These are phyloP conservation scores for Papiliotrema terrestris DNA, from an alignment of 1,284 basidiomycete species.

Conservation along the genomic window DNA sequence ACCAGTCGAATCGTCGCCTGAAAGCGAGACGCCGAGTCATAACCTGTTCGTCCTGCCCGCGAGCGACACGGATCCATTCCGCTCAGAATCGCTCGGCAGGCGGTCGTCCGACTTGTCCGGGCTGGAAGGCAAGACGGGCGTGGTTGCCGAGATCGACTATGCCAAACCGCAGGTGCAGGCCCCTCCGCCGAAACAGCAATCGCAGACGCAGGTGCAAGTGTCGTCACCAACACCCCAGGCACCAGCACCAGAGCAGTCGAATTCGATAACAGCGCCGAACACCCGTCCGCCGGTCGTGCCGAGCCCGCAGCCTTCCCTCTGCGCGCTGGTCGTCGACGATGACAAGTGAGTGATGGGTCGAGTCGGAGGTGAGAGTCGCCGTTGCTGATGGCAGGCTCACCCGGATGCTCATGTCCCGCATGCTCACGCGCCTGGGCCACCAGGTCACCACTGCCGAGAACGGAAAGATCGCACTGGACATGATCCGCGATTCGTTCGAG, in stretches of 20 bases:
- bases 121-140: background rate
- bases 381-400: slow-evolving; percentile 58
- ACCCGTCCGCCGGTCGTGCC: too few relatives aligned
- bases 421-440: slow-evolving; percentile 74
- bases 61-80: background rate
- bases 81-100: background rate
- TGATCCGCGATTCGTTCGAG: slow-evolving; percentile 53
- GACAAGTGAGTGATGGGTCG: slow-evolving; percentile 39
- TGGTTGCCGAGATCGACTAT: background rate
- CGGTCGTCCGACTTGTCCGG: background rate
- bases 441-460: slow-evolving; percentile 78
- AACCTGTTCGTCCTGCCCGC: background rate
- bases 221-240: background rate
- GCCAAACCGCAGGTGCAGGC: background rate
- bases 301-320: slow-evolving; percentile 29
- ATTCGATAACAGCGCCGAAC: too few relatives aligned
- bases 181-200: background rate
- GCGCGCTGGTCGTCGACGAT: slow-evolving; percentile 49
- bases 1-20: slow-evolving; percentile 3
- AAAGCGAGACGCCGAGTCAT: background rate
- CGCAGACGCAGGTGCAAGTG: background rate
- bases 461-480: slow-evolving; percentile 71
- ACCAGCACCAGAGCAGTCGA: too few relatives aligned
- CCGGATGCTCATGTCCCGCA: slow-evolving; percentile 73
- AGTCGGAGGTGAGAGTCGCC: background rate